phyloP scores from a whole-genome alignment of 257 asterid species.

The Solanum acaule region DNA sequence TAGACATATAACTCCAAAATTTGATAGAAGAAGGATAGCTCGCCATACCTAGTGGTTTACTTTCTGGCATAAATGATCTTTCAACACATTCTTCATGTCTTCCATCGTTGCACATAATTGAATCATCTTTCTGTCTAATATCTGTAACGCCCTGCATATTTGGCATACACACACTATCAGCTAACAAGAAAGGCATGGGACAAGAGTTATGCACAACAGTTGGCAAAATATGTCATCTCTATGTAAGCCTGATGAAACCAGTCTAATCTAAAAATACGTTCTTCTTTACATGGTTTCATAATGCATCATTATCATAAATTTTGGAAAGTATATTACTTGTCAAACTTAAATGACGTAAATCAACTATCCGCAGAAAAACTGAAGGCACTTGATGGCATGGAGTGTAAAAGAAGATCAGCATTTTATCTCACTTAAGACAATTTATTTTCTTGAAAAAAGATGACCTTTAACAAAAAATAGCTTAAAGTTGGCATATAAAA shows the following conservation, averaged over 20 bases:
- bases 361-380: not conserved
- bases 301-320: not conserved
- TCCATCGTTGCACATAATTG: slow-evolving; percentile 7
- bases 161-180: slow-evolving; percentile 31
- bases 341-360: not conserved
- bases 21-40: not conserved
- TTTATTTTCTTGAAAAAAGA: not conserved
- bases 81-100: slow-evolving; percentile 18
- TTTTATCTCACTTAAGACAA: not conserved
- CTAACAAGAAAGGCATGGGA: slow-evolving; percentile 40
- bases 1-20: not conserved
- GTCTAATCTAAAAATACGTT: not conserved
- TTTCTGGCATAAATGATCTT: not conserved
- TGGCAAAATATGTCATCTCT: not conserved
- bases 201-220: slow-evolving; percentile 60
- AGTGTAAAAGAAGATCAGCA: not conserved
- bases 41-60: not conserved
- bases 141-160: slow-evolving; percentile 14
- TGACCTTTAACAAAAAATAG: not conserved
- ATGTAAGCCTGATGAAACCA: not conserved
- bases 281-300: not conserved
- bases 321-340: not conserved
- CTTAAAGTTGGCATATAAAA: not conserved
- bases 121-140: slow-evolving; percentile 17
- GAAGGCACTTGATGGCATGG: not conserved